Conservation (phyloP, 129 eudicot species). For the Chrysanthemum makinoi region DNA sequence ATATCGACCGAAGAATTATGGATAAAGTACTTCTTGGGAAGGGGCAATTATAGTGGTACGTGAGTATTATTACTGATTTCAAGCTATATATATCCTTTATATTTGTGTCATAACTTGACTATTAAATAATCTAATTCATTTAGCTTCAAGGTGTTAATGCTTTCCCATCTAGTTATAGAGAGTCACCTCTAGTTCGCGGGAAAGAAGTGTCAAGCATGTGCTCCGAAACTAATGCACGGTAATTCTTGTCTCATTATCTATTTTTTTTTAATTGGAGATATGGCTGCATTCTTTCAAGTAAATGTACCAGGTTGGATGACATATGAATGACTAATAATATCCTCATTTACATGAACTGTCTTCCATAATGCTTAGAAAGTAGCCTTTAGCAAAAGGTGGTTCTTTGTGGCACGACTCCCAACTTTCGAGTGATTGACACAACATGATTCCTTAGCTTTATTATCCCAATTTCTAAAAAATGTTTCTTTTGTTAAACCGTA, state of each 20-base stretch:
- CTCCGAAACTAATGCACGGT: conserved; percentile 20
- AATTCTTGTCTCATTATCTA: not conserved
- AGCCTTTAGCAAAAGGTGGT: conserved; percentile 45
- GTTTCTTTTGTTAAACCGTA: conserved; percentile 22
- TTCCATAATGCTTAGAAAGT: conserved; percentile 29
- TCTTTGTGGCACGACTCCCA: conserved; percentile 11
- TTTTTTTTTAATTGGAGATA: not conserved
- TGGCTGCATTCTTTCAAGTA: not conserved
- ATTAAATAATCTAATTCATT: no score
- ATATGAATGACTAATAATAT: not conserved
- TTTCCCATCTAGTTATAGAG: conserved; percentile 25
- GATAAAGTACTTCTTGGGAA: no score
- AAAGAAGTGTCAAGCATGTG: conserved; percentile 26
- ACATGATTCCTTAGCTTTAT: conserved; percentile 35
- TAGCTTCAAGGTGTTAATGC: not conserved
- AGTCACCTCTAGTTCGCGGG: conserved; percentile 37
- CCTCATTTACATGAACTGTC: conserved; percentile 21
- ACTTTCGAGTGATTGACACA: not conserved
- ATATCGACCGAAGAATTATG: no score
- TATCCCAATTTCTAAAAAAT: not conserved
- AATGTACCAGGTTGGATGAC: not conserved
- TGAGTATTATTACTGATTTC: no score
- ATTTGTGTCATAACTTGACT: no score
- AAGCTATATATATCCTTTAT: no score
- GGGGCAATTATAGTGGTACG: no score